Base-by-base conservation (phyloP, 2,329 filamentous ascomycete genomes). In the Trichoderma aggressivum region DNA sequence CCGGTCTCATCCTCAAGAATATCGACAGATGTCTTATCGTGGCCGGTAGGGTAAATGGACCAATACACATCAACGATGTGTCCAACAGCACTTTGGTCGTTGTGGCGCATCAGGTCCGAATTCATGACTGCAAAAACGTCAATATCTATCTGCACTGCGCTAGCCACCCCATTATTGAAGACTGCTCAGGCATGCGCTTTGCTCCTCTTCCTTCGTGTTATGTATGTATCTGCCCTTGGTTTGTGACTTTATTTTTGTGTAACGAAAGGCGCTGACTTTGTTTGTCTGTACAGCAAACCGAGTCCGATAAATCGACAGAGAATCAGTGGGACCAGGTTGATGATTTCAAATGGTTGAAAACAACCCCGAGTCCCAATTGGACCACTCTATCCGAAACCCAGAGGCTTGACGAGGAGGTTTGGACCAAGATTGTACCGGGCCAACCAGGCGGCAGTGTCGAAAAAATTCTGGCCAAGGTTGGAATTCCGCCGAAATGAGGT, bases 321-420 rank as follows among this genome's bases (percentile, higher is more conserved):
- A 95, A 97, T 79, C 88, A 92, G 76, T 99, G 94, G 93, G 88
- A 94, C 75, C 90, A 96, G 77, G 92, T 98, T 18, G 93, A 98
- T 80, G 96, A 99, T 80, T 99, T 99, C 85, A 97, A 97, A 82
- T 98, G 96, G 96, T 87, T 98, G 74, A 97, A 94, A 80, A 86
- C 88, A 18, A 93, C 92, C 71, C 89, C 89, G 34, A 98, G 93
- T 78, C 96, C 96, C 2, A 94, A 99, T 78, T 99, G 95, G 94
- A 88, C 85, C 39, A 81, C 93, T 3, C 76, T 98, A 26, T 84
- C 88, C 1, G 86, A 89, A 66, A 84, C 84, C 1, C 83, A 90
- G 69, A 86, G 86, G 28, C 81, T 95, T 14, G 75, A 82, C 0
- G 88, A 91, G 2, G 83, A 87, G 2, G 83, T 91, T 0, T 97